phyloP scores from a whole-genome alignment of 2,329 filamentous ascomycete species.

The Fusarium miscanthi region DNA sequence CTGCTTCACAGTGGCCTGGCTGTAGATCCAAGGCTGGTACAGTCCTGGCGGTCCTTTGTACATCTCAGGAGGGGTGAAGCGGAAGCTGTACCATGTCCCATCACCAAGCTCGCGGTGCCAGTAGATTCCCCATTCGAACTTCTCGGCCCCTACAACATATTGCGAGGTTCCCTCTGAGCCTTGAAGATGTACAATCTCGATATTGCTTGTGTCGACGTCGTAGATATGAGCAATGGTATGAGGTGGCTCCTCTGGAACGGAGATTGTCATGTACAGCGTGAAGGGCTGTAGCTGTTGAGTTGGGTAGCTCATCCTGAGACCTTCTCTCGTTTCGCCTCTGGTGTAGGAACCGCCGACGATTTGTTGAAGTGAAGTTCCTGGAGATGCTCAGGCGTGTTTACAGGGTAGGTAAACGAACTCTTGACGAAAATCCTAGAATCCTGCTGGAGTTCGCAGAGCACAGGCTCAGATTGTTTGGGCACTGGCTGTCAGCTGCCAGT shows the following conservation, averaged over 20 bases:
- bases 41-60: conserved; percentile 14
- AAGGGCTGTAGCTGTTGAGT: conserved; percentile 35
- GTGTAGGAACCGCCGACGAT: neutral
- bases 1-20: conserved; percentile 29
- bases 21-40: conserved; percentile 33
- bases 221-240: conserved; percentile 13
- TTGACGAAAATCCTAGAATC: neutral
- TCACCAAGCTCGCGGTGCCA: conserved; percentile 45
- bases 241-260: conserved; percentile 28
- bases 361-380: neutral
- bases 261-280: conserved; percentile 44
- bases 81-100: conserved; percentile 46
- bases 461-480: neutral
- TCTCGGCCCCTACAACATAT: conserved; percentile 38
- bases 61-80: neutral
- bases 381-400: neutral
- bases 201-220: conserved; percentile 18
- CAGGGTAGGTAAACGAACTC: neutral
- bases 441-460: neutral
- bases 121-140: conserved; percentile 54
- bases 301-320: conserved; percentile 29
- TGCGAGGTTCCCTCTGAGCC: conserved; percentile 37
- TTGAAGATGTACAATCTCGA: conserved; percentile 12
- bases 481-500: conserved; percentile 5
- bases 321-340: neutral